Evolutionary conservation across 2,329 filamentous ascomycete genomes (phyloP), one percentile per base, ranked within the genome.

Genomic region (Diplocarpon mali): DNA sequence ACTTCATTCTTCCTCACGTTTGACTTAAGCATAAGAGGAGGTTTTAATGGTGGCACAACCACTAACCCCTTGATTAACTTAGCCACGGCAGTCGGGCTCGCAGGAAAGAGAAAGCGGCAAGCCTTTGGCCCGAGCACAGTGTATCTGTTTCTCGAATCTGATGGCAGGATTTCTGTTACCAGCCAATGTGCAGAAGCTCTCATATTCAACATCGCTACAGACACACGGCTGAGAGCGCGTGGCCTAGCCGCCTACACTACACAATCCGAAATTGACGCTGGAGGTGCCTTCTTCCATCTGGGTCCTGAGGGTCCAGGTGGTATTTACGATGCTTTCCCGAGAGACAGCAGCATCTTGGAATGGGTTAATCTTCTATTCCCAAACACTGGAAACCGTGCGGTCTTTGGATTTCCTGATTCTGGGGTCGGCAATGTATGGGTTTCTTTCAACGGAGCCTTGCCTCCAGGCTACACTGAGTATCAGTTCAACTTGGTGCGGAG

Each of bases 181-280:
- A 31, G 35, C 16, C 5, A 3, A 7, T 45, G 42, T 39, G 14
- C n/a, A 13, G n/a, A 16, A 5, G 42, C 42, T 38, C 28, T 38
- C 13, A 14, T 40, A 10, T 45, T 45, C 37, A 40, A 30, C 8
- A 32, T 40, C 29, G 31, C 31, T 24, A 24, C 35, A 10, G 35
- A 44, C 16, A 17, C 17, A 10, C 36, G 17, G 1, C 11, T 44
- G 15, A 38, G 5, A n/a, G 20, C 30, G 8, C 17, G 17, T 12
- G 42, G 42, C 6, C 35, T 38, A 9, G 32, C n/a, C 13, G 42
- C 42, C 20, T 38, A 28, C 13, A 36, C 35, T n/a, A 39, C 42
- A 11, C 13, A n/a, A 3, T n/a, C 12, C 1, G 27, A 44, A 14
- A 20, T 44, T 15, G 7, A 10, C 11, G 12, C 13, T 28, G 42